Base-by-base conservation (phyloP, 139 green algal species). In the Micractinium conductrix region DNA sequence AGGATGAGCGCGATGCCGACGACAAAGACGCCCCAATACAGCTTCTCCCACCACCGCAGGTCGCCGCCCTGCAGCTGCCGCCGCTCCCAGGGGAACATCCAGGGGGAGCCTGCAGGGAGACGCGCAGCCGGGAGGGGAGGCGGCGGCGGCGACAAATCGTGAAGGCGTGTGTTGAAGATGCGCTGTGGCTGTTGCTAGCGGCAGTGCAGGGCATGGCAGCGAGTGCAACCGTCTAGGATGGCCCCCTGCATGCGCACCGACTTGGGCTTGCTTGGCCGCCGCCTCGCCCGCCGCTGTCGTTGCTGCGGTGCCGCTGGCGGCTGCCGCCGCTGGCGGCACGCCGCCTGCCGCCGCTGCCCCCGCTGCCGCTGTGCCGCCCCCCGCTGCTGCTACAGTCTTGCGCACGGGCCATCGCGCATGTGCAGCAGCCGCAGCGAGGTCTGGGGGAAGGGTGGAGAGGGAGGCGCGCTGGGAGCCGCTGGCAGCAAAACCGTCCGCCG, bases 21-120 rank as follows among this genome's bases (percentile, higher is more conserved):
- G 0, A 95, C 91, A 80, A 96, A 95, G 0, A 92, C 69, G n/a
- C 92, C 92, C 94, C 94, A 97, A 79, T 96, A 96, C 10, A 91
- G 38, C 62, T 94, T 93, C 86, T 97, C 94, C 90, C 92, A 96
- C 21, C 79, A 89, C 2, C 67, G 74, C 63, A 97, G 88, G 8
- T 89, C 79, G 42, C 86, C 87, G 35, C 91, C 93, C n/a, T 94
- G 87, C 50, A 93, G 87, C 78, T 94, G 91, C 17, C 92, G 80
- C 38, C 78, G 76, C 74, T 94, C 91, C 91, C 91, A 94, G 21
- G 91, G 91, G 24, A 94, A 90, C 89, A 94, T 92, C 85, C 83
- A 93, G n/a, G 70, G 65, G 3, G 85, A 65, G 24, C 71, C 88
- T 92, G 89, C 75, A 44, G 10, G 30, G 63, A 16, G 9, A 10